Conservation (phyloP, 805 yeast species). For the Grigorovia humatica region DNA sequence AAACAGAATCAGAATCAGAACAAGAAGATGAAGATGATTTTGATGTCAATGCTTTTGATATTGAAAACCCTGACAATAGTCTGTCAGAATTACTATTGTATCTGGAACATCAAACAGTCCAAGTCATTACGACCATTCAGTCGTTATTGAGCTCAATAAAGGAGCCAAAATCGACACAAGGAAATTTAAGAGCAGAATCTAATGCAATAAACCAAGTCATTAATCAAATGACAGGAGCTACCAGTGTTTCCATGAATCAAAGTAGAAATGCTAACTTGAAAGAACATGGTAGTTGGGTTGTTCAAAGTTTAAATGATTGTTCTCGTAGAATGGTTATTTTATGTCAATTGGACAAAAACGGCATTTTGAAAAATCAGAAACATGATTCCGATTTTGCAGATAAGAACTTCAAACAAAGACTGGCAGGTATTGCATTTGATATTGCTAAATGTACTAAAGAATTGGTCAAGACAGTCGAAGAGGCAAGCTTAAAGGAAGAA, state of each 20-base stretch:
- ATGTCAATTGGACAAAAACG: slow-evolving; percentile 35
- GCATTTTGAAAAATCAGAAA: slow-evolving; percentile 23
- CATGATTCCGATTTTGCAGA: slow-evolving; percentile 64
- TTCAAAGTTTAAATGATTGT: slow-evolving; percentile 77
- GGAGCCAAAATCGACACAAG: slow-evolving; percentile 65
- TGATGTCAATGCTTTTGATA: slow-evolving; percentile 66
- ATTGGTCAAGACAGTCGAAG: slow-evolving; percentile 90
- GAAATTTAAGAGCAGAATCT: slow-evolving; percentile 62
- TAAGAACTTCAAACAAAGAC: slow-evolving; percentile 79
- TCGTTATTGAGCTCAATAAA: slow-evolving; percentile 66
- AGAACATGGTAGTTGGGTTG: slow-evolving; percentile 89
- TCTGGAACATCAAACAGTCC: slow-evolving; percentile 87
- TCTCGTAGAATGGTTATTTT: slow-evolving; percentile 69
- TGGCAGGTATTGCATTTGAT: slow-evolving; percentile 93
- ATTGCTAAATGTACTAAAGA: slow-evolving; percentile 95
- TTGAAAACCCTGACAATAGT: slow-evolving; percentile 81
- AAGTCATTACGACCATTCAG: slow-evolving; percentile 84
- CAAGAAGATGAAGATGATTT: slow-evolving; percentile 31
- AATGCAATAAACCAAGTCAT: slow-evolving; percentile 70
- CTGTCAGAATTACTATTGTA: slow-evolving; percentile 73
- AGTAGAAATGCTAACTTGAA: slow-evolving; percentile 74
- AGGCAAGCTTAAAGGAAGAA: slow-evolving; percentile 80
- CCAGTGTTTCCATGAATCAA: slow-evolving; percentile 79
- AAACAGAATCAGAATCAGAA: not conserved
- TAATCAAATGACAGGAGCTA: slow-evolving; percentile 80